Conservation (phyloP, 2,329 filamentous ascomycete species). For the Arthrobotrys entomopaga region DNA sequence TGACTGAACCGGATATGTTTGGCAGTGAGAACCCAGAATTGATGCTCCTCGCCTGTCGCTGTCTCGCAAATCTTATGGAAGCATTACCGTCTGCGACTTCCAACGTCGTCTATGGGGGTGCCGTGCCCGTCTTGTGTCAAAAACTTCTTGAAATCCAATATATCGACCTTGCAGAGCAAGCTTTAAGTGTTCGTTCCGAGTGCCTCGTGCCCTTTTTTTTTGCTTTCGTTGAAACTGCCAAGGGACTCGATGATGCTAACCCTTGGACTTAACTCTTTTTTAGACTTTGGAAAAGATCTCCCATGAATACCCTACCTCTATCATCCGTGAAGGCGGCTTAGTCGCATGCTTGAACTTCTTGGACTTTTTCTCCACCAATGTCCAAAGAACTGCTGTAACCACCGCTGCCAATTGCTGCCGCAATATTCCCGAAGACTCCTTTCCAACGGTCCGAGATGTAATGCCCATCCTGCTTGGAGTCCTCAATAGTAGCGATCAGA, state of each 20-base stretch:
- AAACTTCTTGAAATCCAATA: conserved; percentile 96
- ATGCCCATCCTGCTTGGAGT: conserved; percentile 96
- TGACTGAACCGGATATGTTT: conserved; percentile 84
- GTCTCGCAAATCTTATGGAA: conserved; percentile 97
- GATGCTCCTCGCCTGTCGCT: conserved; percentile 95
- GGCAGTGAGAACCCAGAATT: conserved; percentile 93
- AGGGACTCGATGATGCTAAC: conserved; percentile 41
- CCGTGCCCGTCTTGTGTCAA: conserved; percentile 91
- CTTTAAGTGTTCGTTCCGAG: conserved; percentile 73
- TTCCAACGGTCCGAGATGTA: conserved; percentile 88
- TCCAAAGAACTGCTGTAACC: conserved; percentile 93
- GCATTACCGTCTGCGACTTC: conserved; percentile 90
- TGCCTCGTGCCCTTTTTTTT: conserved; percentile 28
- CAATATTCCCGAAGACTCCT: conserved; percentile 93
- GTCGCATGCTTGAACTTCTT: conserved; percentile 96
- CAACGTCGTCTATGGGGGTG: conserved; percentile 96
- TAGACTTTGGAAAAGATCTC: conserved; percentile 96
- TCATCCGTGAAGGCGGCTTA: conserved; percentile 92
- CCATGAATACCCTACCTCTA: conserved; percentile 90
- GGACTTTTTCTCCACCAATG: conserved; percentile 97
- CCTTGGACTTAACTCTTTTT: conserved; percentile 38
- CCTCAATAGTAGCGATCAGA: conserved; percentile 89
- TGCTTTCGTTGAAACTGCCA: conserved; percentile 9
- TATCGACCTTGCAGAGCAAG: conserved; percentile 97
- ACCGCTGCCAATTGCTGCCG: conserved; percentile 98